Evolutionary conservation across 345 rosid species (phyloP), one percentile per base, ranked within the genome.

Genomic region (Lepidium didymum): DNA sequence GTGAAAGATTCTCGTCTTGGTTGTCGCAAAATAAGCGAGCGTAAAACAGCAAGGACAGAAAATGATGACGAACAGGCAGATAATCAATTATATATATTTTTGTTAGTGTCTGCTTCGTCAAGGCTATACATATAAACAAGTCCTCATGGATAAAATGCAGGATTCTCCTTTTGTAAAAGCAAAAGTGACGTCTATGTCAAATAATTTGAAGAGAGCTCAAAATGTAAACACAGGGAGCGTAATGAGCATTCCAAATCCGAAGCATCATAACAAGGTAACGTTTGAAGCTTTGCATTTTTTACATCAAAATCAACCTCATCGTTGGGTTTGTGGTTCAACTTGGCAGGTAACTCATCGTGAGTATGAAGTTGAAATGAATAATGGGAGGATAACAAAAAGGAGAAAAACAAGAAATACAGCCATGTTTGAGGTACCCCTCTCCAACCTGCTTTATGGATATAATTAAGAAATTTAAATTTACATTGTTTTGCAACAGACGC

Each of bases 191-290:
- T 47, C 36, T 0, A 21, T n/a, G 34, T 41, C 49, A 15, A 58
- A 25, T 40, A 41, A 23, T 29, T 41, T 40, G 21, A 58, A 58
- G 36, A 58, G 42, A 40, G 8, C 49, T 58, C 36, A 58, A 25
- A 41, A 40, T n/a, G 36, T 58, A 58, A 58, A 58, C 64, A 25
- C 49, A 40, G 64, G 49, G 27, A 40, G 64, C 36, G n/a, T 58
- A 23, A 27, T 40, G 64, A 58, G 64, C 64, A 58, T 40, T 40
- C 64, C 64, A 58, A 58, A 58, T 43, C 49, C 49, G 9, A 58
- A 41, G 49, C 49, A 41, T 25, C 63, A n/a, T 40, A 41, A 10
- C 23, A 40, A 15, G 36, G 49, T 58, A 58, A 40, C 23, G 27
- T 58, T 41, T 58, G 7, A 40, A 41, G 19, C 5, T 23, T 58